A percentile compares a stretch with the other conserved stretches of the same genome.
phyloP scores from a whole-genome alignment of 495 filamentous ascomycete genomes.

The Rostrohypoxylon terebratum region DNA sequence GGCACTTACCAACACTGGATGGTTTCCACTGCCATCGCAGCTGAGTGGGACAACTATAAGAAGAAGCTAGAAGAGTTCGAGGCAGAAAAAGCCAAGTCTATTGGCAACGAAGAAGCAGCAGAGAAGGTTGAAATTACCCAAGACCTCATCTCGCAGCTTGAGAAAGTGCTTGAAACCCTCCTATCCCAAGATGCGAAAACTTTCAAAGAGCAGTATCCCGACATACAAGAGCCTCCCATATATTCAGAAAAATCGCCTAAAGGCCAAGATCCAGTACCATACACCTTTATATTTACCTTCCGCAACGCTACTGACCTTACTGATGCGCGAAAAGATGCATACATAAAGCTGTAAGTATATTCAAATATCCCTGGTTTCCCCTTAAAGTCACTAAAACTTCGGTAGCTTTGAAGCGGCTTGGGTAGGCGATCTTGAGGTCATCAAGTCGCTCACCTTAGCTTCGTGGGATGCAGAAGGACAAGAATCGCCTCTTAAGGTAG shows the following conservation, averaged over 20 bases:
- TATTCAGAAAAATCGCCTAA: not conserved
- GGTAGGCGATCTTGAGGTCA: conserved; percentile 69
- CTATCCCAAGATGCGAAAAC: conserved; percentile 70
- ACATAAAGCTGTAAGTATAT: conserved; percentile 62
- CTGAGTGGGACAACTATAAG: conserved; percentile 22
- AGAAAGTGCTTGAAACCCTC: conserved; percentile 65
- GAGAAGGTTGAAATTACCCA: conserved; percentile 66
- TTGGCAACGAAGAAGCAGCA: conserved; percentile 49
- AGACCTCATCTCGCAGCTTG: conserved; percentile 61
- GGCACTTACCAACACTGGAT: conserved; percentile 67
- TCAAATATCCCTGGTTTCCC: not conserved
- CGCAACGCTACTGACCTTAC: conserved; percentile 60
- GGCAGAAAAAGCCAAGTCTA: conserved; percentile 43
- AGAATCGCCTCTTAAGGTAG: conserved; percentile 69
- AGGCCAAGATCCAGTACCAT: conserved; percentile 47
- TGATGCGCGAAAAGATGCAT: conserved; percentile 63
- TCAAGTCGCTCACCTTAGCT: conserved; percentile 62
- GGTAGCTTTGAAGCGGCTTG: conserved; percentile 74
- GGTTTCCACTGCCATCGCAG: conserved; percentile 53
- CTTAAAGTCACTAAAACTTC: conserved; percentile 45
- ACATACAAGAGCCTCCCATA: conserved; percentile 44
- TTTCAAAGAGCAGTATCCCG: conserved; percentile 71
- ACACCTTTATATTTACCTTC: conserved; percentile 64
- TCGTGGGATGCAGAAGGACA: conserved; percentile 61
- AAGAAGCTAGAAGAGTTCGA: conserved; percentile 47